Percentiles rank a stretch among this genome's conserved stretches.
Evolutionary conservation across 2,329 filamentous ascomycete genomes (phyloP).

Genomic region (Talaromyces albobiverticillius): DNA sequence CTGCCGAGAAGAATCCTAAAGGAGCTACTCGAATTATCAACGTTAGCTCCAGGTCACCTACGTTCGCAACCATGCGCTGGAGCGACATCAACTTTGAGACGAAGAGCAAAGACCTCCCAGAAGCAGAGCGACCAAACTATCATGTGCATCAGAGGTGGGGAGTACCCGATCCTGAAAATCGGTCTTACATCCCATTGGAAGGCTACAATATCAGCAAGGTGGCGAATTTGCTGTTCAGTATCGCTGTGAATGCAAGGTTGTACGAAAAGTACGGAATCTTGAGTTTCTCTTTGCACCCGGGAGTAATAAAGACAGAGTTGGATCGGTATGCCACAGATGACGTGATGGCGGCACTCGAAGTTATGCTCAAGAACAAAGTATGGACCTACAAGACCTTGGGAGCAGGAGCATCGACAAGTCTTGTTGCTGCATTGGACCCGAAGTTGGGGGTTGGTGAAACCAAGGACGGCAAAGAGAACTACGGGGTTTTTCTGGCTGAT

Average conservation of each 20-base stretch:
- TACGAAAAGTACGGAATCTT: conserved; percentile 20
- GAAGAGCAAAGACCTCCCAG: conserved; percentile 17
- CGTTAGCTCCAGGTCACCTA: conserved; percentile 23
- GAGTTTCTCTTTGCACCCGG: conserved; percentile 27
- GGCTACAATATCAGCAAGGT: conserved; percentile 36
- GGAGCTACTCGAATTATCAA: conserved; percentile 26
- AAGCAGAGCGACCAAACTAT: conserved; percentile 25
- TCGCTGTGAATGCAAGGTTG: conserved; percentile 29
- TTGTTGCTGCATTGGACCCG: conserved; percentile 46
- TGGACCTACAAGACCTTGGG: conserved; percentile 35
- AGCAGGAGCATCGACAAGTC: conserved; percentile 42
- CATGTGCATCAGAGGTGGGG: conserved; percentile 17
- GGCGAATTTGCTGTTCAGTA: conserved; percentile 44
- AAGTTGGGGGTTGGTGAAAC: conserved; percentile 23
- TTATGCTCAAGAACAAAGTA: background rate
- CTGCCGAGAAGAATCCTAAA: conserved; percentile 8
- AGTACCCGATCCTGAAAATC: background rate
- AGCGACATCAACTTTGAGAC: conserved; percentile 32
- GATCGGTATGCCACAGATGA: background rate
- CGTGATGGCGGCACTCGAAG: background rate
- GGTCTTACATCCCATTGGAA: conserved; percentile 11
- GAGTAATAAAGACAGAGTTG: conserved; percentile 15
- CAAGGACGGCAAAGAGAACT: conserved; percentile 22
- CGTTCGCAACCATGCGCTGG: conserved; percentile 29
- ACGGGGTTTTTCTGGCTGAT: conserved; percentile 41